phyloP scores from a whole-genome alignment of 1,284 basidiomycete genomes.

The Amylostereum areolatum region DNA sequence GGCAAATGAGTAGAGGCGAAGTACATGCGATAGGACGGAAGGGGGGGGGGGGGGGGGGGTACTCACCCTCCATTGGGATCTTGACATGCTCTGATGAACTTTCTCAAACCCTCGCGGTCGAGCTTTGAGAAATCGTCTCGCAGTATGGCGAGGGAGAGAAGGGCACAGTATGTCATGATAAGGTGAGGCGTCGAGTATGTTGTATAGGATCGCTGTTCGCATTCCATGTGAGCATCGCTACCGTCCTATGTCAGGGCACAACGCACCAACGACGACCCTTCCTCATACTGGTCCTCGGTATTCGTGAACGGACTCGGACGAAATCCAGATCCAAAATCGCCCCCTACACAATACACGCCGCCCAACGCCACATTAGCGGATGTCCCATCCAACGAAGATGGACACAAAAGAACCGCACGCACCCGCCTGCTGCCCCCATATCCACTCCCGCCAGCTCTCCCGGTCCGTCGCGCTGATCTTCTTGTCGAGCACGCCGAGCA shows the following conservation, averaged over 20 bases:
- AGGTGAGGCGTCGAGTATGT: conserved; percentile 62
- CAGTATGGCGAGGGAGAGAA: conserved; percentile 76
- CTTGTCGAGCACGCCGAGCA: conserved; percentile 51
- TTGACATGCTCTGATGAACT: conserved; percentile 69
- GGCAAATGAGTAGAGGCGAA: no score
- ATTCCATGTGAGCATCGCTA: no score
- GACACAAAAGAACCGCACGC: conserved; percentile 15
- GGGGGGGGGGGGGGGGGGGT: no score
- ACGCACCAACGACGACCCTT: no score
- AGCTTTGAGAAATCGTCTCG: conserved; percentile 72
- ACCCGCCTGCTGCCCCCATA: conserved; percentile 82
- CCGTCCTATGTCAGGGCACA: no score
- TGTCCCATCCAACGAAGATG: no score
- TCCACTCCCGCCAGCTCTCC: conserved; percentile 73
- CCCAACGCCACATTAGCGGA: no score
- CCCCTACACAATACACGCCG: conserved; percentile 31
- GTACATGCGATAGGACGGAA: not conserved
- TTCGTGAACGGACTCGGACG: conserved; percentile 69
- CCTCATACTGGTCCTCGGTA: conserved; percentile 18
- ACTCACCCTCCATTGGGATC: conserved; percentile 74
- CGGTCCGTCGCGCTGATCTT: conserved; percentile 47
- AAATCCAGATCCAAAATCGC: conserved; percentile 65
- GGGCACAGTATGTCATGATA: conserved; percentile 90
- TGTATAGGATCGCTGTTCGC: not conserved
- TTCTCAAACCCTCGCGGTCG: conserved; percentile 55